Base-by-base conservation (phyloP, 2,329 filamentous ascomycete genomes). In the Diaporthe nobilis region DNA sequence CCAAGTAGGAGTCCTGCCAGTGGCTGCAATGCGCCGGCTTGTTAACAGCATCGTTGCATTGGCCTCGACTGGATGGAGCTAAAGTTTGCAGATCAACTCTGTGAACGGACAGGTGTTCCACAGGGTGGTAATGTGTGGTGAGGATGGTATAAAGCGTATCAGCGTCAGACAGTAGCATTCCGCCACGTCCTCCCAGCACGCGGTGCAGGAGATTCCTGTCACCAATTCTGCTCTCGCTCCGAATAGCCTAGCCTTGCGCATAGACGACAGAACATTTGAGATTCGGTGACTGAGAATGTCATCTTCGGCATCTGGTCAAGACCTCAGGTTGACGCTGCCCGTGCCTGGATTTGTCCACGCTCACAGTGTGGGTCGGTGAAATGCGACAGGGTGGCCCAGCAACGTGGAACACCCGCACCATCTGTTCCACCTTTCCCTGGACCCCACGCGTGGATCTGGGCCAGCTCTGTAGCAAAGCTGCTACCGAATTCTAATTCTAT, bases 391-490 rank as follows among this genome's bases (percentile, higher is more conserved):
- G 49, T 72, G 60, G 61, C 55, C 60, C 75, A 72, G 58, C 65
- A 75, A 71, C 68, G 61, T 75, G 75, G 73, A 70, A 72, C 68
- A 67, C 47, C 65, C 51, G 60, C 51, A 42, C 37, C 71, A 55
- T 51, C 25, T 57, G 72, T 76, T 70, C 75, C 75, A 76, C 72
- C 72, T 57, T 53, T 72, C 61, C 31, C 44, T 49, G 49, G 47
- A 55, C 57, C 61, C 65, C 61, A 61, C 47, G 34, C 71, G 37
- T 39, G 55, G 47, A 39, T 42, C 60, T 71, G 28, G 57, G 10
- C 37, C 49, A 53, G 58, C 22, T 51, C 60, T 55, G 53, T 49
- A 65, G 37, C 49, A 60, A 37, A 68, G 34, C 67, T 53, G 57
- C 20, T 37, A 42, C 47, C 47, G 47, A 28, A 39, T 53, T 53